A percentile compares a stretch with the other conserved stretches of the same genome.
Conservation (phyloP, 2,329 filamentous ascomycete genomes). For the Fusarium odoratissimum region DNA sequence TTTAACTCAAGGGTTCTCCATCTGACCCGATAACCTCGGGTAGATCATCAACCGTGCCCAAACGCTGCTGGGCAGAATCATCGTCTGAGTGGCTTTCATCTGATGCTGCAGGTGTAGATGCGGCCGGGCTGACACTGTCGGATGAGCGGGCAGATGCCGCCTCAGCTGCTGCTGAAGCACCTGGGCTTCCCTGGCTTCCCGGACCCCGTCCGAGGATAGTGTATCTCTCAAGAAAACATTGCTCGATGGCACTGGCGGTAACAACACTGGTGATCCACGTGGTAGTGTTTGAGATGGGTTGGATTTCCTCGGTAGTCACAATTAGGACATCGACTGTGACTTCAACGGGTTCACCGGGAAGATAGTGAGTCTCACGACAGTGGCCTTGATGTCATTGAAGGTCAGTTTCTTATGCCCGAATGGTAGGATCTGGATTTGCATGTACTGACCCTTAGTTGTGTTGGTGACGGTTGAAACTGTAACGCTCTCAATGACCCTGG, state of each 20-base stretch:
- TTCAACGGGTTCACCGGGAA: rapidly evolving
- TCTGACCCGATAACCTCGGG: rapidly evolving
- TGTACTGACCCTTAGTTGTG: background rate
- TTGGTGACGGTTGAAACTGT: rapidly evolving
- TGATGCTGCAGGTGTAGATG: background rate
- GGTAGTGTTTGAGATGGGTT: rapidly evolving
- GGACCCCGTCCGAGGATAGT: background rate
- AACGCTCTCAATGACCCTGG: rapidly evolving
- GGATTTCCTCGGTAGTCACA: background rate
- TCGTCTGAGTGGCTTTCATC: background rate
- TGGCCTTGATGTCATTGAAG: background rate
- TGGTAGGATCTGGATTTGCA: rapidly evolving
- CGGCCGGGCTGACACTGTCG: background rate
- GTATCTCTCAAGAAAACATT: background rate
- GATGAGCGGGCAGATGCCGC: background rate
- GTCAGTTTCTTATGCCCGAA: rapidly evolving
- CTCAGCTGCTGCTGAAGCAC: rapidly evolving
- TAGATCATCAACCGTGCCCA: rapidly evolving
- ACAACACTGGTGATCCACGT: rapidly evolving
- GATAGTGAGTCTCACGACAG: background rate
- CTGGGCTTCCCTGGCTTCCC: background rate
- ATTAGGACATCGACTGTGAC: background rate
- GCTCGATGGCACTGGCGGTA: background rate
- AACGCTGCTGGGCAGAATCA: rapidly evolving
- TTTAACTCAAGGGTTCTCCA: background rate